Conservation (phyloP, 1,284 basidiomycete species). For the Chalciporus sp. region DNA sequence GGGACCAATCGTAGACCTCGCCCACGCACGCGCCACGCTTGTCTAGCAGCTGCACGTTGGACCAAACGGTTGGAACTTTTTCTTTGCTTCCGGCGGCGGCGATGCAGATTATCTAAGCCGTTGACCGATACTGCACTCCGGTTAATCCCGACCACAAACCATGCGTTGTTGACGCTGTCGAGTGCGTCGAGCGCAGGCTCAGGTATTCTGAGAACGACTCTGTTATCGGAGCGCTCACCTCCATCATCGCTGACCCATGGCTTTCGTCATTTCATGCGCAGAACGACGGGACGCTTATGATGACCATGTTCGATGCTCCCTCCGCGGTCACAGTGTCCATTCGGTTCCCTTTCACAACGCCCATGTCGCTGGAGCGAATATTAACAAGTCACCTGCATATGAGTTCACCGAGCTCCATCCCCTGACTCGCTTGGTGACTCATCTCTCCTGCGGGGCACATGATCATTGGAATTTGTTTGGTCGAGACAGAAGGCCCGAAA, state of each 20-base stretch:
- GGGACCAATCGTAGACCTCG: slow-evolving; percentile 13
- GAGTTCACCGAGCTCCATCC: neutral
- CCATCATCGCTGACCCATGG: neutral
- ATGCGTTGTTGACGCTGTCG: neutral
- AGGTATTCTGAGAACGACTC: neutral
- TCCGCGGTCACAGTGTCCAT: neutral
- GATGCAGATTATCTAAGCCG: neutral
- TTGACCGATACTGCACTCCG: neutral
- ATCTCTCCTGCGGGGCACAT: neutral
- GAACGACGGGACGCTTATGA: neutral
- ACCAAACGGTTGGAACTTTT: too few relatives aligned
- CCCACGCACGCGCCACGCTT: slow-evolving; percentile 18
- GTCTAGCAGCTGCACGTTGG: slow-evolving; percentile 1
- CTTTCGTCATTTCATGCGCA: neutral
- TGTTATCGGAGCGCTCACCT: neutral
- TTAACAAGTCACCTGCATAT: neutral
- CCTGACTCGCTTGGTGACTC: neutral
- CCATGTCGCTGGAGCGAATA: neutral
- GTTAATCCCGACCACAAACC: too few relatives aligned
- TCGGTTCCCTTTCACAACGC: neutral
- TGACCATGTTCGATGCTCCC: neutral
- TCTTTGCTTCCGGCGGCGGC: neutral
- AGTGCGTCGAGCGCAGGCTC: neutral
- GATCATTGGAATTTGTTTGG: neutral
- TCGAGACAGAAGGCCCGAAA: neutral